phyloP scores from a whole-genome alignment of 2,329 filamentous ascomycete species.

The Phaeoacremonium minimum region DNA sequence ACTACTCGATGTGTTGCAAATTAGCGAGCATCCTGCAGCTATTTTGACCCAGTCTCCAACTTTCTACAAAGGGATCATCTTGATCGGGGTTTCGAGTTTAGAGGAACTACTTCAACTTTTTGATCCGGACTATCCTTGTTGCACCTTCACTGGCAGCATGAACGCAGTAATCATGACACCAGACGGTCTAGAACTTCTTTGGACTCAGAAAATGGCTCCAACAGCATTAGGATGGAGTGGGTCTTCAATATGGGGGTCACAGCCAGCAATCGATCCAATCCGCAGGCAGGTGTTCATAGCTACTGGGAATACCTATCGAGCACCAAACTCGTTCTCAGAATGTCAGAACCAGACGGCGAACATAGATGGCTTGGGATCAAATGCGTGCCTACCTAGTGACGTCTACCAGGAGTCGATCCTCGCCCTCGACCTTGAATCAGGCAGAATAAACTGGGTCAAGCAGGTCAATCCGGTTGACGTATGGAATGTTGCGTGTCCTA shows the following conservation, averaged over 20 bases:
- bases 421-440: constrained; percentile 16
- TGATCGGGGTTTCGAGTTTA: constrained; percentile 19
- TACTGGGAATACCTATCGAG: constrained; percentile 23
- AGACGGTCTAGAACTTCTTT: constrained; percentile 13
- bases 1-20: constrained; percentile 14
- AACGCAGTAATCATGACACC: constrained; percentile 13
- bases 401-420: constrained; percentile 21
- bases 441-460: constrained; percentile 18
- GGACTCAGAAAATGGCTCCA: constrained; percentile 14
- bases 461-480: constrained; percentile 15
- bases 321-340: constrained; percentile 12
- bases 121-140: constrained; percentile 18
- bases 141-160: constrained; percentile 19
- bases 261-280: constrained; percentile 21
- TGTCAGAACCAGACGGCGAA: constrained; percentile 14
- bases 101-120: constrained; percentile 13
- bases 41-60: constrained; percentile 20
- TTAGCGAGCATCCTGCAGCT: constrained; percentile 19
- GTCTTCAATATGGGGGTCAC: constrained; percentile 21
- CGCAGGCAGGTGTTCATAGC: constrained; percentile 21
- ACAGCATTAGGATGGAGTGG: constrained; percentile 17
- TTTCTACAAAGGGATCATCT: constrained; percentile 19
- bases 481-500: constrained; percentile 13
- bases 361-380: constrained; percentile 3
- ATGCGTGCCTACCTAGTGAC: constrained; percentile 13